Evolutionary conservation across 345 rosid genomes (phyloP).

Genomic region (Eucalyptus coolabah): DNA sequence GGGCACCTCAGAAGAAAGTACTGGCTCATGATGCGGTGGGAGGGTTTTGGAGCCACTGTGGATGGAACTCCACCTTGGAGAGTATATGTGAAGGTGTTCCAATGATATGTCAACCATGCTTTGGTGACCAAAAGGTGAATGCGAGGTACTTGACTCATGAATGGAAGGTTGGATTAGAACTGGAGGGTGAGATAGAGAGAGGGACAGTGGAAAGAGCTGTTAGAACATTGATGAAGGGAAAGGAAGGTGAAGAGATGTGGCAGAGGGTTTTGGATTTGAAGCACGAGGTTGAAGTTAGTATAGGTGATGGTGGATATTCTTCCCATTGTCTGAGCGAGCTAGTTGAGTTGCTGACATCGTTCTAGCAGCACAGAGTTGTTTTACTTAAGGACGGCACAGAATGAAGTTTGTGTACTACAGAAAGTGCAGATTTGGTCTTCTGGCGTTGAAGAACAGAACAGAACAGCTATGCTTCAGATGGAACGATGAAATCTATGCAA

Average conservation of each 20-base stretch:
- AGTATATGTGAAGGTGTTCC: conserved; percentile 32
- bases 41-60: conserved; percentile 37
- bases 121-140: conserved; percentile 25
- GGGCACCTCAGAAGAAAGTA: conserved; percentile 37
- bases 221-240: conserved; percentile 10
- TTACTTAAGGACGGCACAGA: not conserved
- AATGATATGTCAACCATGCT: conserved; percentile 22
- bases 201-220: conserved; percentile 9
- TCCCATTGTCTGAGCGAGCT: conserved; percentile 1
- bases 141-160: conserved; percentile 27
- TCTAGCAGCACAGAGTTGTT: not conserved
- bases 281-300: conserved; percentile 1
- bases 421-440: not conserved
- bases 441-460: not conserved
- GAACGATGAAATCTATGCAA: not conserved
- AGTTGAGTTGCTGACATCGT: conserved; percentile 3
- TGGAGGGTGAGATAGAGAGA: conserved; percentile 10
- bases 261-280: conserved; percentile 4
- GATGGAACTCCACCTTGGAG: conserved; percentile 47
- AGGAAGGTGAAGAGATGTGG: conserved; percentile 29
- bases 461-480: not conserved
- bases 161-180: conserved; percentile 25
- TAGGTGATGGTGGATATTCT: conserved; percentile 8
- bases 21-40: conserved; percentile 19
- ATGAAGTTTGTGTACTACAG: not conserved